Conservation (phyloP, 2,329 filamentous ascomycete genomes). For the Chaetomium globosum region DNA sequence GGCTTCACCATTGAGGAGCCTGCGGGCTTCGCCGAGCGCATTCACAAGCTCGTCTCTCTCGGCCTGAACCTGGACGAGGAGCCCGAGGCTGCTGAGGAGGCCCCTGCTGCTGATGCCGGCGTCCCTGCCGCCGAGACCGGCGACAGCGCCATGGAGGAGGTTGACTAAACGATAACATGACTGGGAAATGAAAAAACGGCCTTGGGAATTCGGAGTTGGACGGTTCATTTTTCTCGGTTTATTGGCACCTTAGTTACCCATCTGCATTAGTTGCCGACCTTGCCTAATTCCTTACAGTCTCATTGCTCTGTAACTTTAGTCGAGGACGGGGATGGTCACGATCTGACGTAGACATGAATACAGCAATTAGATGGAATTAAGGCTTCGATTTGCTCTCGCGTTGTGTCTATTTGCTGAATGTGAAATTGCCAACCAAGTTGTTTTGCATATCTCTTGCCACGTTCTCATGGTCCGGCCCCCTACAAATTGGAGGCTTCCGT, state of each 20-base stretch:
- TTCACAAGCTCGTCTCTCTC: constrained; percentile 98
- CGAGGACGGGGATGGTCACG: constrained; percentile 32
- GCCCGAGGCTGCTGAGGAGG: constrained; percentile 69
- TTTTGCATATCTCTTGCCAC: neutral
- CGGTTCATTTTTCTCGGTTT: constrained; percentile 34
- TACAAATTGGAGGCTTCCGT: neutral
- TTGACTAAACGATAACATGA: constrained; percentile 70
- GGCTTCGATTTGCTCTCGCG: neutral
- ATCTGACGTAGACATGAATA: constrained; percentile 37
- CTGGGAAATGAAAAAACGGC: constrained; percentile 45
- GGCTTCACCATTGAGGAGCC: constrained; percentile 99
- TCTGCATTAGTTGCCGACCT: constrained; percentile 32
- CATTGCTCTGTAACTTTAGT: constrained; percentile 37
- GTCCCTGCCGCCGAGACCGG: constrained; percentile 62
- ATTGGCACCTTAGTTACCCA: constrained; percentile 40
- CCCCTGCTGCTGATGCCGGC: constrained; percentile 61
- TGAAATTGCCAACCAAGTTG: neutral
- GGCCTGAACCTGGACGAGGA: constrained; percentile 97
- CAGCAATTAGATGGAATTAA: constrained; percentile 28
- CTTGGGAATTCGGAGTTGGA: constrained; percentile 48
- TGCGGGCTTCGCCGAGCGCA: constrained; percentile 95
- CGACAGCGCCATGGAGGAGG: constrained; percentile 99
- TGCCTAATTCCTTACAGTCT: constrained; percentile 31
- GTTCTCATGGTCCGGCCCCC: too few species aligned
- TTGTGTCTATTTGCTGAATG: neutral